Base-by-base conservation (phyloP, 2,329 filamentous ascomycete genomes). In the Colletotrichum liaoningense region DNA sequence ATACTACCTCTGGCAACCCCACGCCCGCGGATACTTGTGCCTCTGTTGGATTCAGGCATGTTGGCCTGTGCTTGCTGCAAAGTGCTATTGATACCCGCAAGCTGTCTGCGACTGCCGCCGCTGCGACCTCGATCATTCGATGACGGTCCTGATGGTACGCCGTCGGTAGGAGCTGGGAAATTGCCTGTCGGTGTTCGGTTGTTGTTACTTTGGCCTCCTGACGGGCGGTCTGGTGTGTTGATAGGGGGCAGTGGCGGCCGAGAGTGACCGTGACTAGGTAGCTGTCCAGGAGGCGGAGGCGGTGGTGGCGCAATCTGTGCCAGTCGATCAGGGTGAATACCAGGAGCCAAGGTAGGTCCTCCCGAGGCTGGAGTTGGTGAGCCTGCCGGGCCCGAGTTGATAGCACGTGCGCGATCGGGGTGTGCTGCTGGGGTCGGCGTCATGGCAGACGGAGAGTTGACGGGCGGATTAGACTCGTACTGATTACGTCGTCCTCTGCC, bases 61-160 rank as follows among this genome's bases (percentile, higher is more conserved):
- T 77, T 88, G 79, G 77, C 78, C 78, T 86, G 87, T 1, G 86
- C 85, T 79, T 89, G 86, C 75, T 88, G 87, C 4, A 91, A 84
- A 63, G 86, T 89, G 74, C 82, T 90, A 76, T 91, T 90, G 72
- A 93, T 92, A 58, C 88, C 87, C 14, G 87, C 87, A 35, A 92
- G 82, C 76, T 92, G 89, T 70, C 90, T 84, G 72, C 86, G 71
- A 38, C 71, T 73, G 4, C 71, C 71, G 33, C 67, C 67, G 26
- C 71, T 83, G 22, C 86, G 84, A 35, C 87, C 85, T 76, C 82
- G 79, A 59, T 82, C 80, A 56, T 77, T 80, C 58, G 77, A 64
- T 1, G 78, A 77, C 14, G 81, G 67, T 19, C 78, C 52, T 80
- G 81, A n/a, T 60, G 66, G 73, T 8, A 57, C 62, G 2, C 63